Percentiles rank a stretch among this genome's conserved stretches.
Conservation (phyloP, 208 protist species). For the Trichomonas tenax region DNA sequence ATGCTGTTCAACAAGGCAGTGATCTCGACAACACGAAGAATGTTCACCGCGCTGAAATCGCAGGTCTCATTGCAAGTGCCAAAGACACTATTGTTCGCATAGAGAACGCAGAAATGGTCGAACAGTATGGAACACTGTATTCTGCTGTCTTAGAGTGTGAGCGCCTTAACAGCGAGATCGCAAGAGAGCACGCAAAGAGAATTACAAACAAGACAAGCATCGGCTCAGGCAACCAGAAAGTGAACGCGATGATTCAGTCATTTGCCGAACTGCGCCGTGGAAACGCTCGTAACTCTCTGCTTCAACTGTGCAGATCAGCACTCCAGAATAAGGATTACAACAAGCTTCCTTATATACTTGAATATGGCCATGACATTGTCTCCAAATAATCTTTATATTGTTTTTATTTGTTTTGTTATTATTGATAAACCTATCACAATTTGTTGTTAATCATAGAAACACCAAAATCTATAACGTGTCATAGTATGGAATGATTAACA, state of each 20-base stretch:
- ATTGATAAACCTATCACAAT: too few relatives aligned
- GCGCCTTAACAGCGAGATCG: not conserved
- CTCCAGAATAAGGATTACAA: not conserved
- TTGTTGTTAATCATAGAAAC: too few relatives aligned
- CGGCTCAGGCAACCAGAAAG: not conserved
- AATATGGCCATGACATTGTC: not conserved
- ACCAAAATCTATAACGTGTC: too few relatives aligned
- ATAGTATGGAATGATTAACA: too few relatives aligned
- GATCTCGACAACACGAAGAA: not conserved
- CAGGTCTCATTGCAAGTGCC: not conserved
- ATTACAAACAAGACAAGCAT: not conserved
- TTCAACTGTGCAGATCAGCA: not conserved
- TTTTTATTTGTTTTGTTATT: not conserved
- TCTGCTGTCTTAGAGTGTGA: not conserved
- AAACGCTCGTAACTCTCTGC: not conserved
- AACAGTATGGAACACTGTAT: not conserved
- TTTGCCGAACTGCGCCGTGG: not conserved
- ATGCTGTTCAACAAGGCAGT: not conserved
- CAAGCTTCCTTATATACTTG: not conserved
- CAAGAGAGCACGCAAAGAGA: not conserved
- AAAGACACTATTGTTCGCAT: slow-evolving; percentile 2
- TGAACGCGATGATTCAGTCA: not conserved
- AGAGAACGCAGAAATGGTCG: not conserved
- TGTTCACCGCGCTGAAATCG: not conserved
- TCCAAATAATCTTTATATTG: not conserved